A percentile compares a stretch with the other conserved stretches of the same genome.
Evolutionary conservation across 2,329 filamentous ascomycete species (phyloP).

Genomic region (Colletotrichum tamarilloi): DNA sequence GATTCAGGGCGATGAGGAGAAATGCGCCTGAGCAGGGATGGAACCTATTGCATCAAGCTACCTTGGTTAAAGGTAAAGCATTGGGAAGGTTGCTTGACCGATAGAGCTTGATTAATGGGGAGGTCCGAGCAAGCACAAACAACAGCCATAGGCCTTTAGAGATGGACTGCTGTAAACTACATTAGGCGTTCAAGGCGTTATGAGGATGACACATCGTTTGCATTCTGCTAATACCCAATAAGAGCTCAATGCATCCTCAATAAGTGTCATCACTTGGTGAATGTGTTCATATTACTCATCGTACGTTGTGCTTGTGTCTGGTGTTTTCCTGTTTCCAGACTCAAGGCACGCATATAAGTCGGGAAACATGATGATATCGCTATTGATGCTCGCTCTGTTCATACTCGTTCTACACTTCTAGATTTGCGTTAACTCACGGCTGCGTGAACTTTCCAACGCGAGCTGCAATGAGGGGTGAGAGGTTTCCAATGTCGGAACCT

Average conservation of each 20-base stretch:
- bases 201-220: background rate
- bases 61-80: no score
- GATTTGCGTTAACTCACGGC: background rate
- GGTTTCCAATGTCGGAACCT: background rate
- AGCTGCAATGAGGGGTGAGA: background rate
- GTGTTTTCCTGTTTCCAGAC: background rate
- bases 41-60: no score
- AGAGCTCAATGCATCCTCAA: background rate
- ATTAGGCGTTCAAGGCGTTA: background rate
- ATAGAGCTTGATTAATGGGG: no score
- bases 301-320: background rate
- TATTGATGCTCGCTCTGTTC: conserved; percentile 17
- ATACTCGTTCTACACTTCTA: conserved; percentile 12
- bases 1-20: no score
- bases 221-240: background rate
- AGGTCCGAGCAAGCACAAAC: no score
- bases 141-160: background rate
- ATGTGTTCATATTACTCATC: background rate
- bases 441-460: no score
- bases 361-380: background rate
- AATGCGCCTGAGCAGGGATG: no score
- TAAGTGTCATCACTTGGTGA: background rate
- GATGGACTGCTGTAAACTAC: background rate
- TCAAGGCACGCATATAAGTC: background rate
- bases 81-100: no score